A percentile compares a stretch with the other conserved stretches of the same genome.
Evolutionary conservation across 2,329 filamentous ascomycete species (phyloP).

Genomic region (Penicillium sp.): DNA sequence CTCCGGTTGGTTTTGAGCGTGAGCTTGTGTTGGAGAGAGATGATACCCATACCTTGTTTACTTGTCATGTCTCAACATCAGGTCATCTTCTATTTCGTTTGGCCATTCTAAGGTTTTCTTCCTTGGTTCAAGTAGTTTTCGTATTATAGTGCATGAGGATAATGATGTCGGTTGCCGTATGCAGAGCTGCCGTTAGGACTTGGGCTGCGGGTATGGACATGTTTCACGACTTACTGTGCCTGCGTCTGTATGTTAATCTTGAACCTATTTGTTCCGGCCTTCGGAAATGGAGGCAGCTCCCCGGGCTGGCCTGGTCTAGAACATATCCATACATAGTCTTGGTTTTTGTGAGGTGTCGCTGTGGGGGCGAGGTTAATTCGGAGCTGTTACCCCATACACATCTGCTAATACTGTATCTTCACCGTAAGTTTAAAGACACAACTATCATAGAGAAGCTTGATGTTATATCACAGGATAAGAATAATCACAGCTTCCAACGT

Average conservation of each 20-base stretch:
- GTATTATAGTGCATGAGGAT: neutral
- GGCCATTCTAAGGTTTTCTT: neutral
- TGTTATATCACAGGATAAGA: neutral
- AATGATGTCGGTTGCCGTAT: neutral
- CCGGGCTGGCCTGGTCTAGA: neutral
- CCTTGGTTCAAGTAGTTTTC: neutral
- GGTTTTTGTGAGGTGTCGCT: too few species aligned
- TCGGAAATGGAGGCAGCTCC: neutral
- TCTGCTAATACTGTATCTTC: too few species aligned
- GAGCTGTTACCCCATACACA: too few species aligned
- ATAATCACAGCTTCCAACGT: neutral
- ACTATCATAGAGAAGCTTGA: neutral
- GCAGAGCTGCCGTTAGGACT: neutral
- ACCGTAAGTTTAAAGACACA: too few species aligned
- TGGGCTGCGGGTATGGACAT: neutral
- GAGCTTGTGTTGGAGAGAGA: conserved; percentile 23
- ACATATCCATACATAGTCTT: neutral
- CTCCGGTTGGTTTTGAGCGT: conserved; percentile 17
- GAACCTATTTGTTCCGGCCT: neutral
- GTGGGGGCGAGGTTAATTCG: too few species aligned
- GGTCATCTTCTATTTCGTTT: conserved; percentile 19
- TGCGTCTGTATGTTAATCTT: neutral
- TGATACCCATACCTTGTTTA: conserved; percentile 22
- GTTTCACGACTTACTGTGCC: neutral
- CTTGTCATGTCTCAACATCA: conserved; percentile 23